A percentile compares a stretch with the other conserved stretches of the same genome.
phyloP scores from a whole-genome alignment of 108 stramenopile genomes.

The Ochromonas danica region DNA sequence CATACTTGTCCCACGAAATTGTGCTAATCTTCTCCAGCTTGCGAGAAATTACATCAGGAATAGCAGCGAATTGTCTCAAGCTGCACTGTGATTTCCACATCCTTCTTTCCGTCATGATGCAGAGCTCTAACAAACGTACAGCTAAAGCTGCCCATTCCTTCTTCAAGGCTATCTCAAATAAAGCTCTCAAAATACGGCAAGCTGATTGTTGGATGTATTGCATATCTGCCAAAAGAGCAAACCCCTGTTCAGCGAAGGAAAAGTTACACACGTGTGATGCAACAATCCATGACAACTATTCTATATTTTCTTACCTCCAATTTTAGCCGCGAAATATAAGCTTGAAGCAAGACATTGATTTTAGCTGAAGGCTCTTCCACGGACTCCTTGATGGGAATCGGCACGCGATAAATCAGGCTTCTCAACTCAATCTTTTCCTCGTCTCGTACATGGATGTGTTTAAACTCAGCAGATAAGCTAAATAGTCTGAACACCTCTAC shows the following conservation, averaged over 20 bases:
- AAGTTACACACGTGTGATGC: not conserved
- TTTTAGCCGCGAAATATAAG: constrained; percentile 92
- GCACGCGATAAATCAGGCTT: constrained; percentile 88
- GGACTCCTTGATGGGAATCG: constrained; percentile 95
- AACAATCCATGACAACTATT: too few species aligned
- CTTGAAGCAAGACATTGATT: constrained; percentile 95
- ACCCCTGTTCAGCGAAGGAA: constrained; percentile 63
- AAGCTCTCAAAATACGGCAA: constrained; percentile 87
- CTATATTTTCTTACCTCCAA: constrained; percentile 60
- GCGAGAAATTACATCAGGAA: constrained; percentile 65
- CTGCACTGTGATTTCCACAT: constrained; percentile 93
- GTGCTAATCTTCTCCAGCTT: constrained; percentile 89
- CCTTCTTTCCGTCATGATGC: constrained; percentile 89
- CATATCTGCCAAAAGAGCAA: constrained; percentile 96
- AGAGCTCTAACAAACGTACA: constrained; percentile 77
- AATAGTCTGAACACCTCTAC: constrained; percentile 89
- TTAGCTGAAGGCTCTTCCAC: constrained; percentile 89
- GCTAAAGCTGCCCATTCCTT: constrained; percentile 89
- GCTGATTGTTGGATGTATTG: constrained; percentile 97
- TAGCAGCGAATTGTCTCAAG: constrained; percentile 92
- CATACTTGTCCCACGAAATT: constrained; percentile 91
- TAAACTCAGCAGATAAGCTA: constrained; percentile 90
- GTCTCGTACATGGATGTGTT: constrained; percentile 88
- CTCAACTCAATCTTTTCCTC: constrained; percentile 96
- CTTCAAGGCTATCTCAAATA: constrained; percentile 93